Conservation (phyloP, 768 basidiomycete species). For the Podaxis sp. region DNA sequence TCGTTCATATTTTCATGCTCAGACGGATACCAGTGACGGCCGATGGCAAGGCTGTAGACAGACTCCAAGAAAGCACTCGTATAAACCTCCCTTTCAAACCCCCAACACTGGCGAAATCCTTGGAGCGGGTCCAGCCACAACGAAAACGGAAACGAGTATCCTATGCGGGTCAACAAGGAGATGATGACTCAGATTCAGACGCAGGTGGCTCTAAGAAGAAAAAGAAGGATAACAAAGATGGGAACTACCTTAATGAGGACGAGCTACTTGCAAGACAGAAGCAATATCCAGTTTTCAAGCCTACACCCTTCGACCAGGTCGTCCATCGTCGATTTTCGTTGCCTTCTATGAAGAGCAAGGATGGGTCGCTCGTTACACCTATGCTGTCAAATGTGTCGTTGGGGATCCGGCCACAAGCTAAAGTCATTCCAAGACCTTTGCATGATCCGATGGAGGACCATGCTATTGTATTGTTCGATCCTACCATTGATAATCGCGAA, state of each 20-base stretch:
- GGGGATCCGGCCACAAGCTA: slow-evolving; percentile 79
- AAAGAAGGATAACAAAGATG: slow-evolving; percentile 53
- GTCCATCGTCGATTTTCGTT: slow-evolving; percentile 70
- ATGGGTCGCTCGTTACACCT: slow-evolving; percentile 58
- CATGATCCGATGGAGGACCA: slow-evolving; percentile 98
- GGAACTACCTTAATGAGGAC: slow-evolving; percentile 57
- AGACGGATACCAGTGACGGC: slow-evolving; percentile 64
- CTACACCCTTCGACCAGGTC: slow-evolving; percentile 70
- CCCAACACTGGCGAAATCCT: slow-evolving; percentile 45
- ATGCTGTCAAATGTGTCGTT: slow-evolving; percentile 69
- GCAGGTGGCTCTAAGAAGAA: slow-evolving; percentile 59
- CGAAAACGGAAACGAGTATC: slow-evolving; percentile 88
- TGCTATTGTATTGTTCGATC: slow-evolving; percentile 96
- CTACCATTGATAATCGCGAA: slow-evolving; percentile 90
- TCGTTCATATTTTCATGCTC: slow-evolving; percentile 45
- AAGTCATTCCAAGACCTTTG: slow-evolving; percentile 85
- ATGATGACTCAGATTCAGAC: slow-evolving; percentile 57
- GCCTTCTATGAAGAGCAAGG: slow-evolving; percentile 74
- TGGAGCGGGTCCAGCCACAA: slow-evolving; percentile 58
- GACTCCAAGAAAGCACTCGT: slow-evolving; percentile 68
- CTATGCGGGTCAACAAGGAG: slow-evolving; percentile 67
- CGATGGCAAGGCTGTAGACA: slow-evolving; percentile 67
- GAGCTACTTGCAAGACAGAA: slow-evolving; percentile 61
- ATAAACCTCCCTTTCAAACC: slow-evolving; percentile 82
- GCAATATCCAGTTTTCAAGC: slow-evolving; percentile 77